Evolutionary conservation across 2,329 filamentous ascomycete species (phyloP), one percentile per base, ranked within the genome.

Genomic region (Coniella lustricola): DNA sequence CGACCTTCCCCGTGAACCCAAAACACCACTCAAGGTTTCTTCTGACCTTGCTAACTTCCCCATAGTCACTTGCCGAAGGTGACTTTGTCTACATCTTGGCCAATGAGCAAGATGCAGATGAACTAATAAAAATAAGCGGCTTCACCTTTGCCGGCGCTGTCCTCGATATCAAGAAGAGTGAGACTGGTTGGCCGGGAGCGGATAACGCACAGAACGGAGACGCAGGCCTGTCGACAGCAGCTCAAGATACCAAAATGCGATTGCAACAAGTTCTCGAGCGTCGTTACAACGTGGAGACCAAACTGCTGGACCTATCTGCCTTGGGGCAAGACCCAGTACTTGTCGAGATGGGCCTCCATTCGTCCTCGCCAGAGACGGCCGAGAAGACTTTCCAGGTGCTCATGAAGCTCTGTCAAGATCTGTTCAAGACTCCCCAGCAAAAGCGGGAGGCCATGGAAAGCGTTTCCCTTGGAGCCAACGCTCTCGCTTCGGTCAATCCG

Each of bases 351-450:
- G 87, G 87, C 33, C 85, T 91, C 59, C 90, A 95, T 62, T 77
- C 82, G 53, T 77, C 81, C 53, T 80, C 72, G 51, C 79, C 77
- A 50, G 81, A 84, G 3, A 83, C 82, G 1, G 82, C 86, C 39
- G 79, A 85, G 54, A 98, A 96, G 64, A 87, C 95, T 54, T 96
- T 97, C 68, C 87, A 87, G 45, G 91, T 87, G 1, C 74, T 97
- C 53, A 95, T 97, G 87, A 82, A 81, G 51, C 82, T 96, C 40
- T 90, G 87, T 63, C 83, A 94, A 46, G 72, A 80, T 52, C 77
- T 85, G 16, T 95, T 95, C 70, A 82, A 84, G 56, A 83, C 77
- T 2, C 62, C 77, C 12, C 74, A 84, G 52, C 82, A 85, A 43
- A 90, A 90, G 64, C 78, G 82, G 43, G 84, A 90, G 40, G 84